Percentiles rank a stretch among this genome's conserved stretches.
These are phyloP conservation scores for Stenocarpella maydis DNA, from an alignment of 2,329 filamentous ascomycete species.

Conservation along the genomic window DNA sequence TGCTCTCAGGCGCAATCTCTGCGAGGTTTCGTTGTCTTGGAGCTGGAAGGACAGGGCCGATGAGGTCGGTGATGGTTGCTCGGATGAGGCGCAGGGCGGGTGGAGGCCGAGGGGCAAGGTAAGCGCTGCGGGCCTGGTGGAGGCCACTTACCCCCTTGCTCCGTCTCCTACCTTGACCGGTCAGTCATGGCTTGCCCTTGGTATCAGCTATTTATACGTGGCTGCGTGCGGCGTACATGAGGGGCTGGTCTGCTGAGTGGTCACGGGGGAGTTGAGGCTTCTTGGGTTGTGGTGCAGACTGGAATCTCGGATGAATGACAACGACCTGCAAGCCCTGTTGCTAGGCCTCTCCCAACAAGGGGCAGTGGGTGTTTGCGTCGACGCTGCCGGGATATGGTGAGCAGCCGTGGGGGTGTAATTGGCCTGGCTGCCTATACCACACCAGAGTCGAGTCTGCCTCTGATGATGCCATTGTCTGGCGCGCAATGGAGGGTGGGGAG, in stretches of 20 bases:
- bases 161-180: background rate
- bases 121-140: background rate
- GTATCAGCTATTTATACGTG: slow-evolving; percentile 23
- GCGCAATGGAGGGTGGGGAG: slow-evolving; percentile 11
- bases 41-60: background rate
- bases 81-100: slow-evolving; percentile 7
- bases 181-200: slow-evolving; percentile 4
- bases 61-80: slow-evolving; percentile 23
- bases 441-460: background rate
- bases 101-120: slow-evolving; percentile 11
- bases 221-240: slow-evolving; percentile 29
- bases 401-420: slow-evolving; percentile 6
- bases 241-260: slow-evolving; percentile 28
- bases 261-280: slow-evolving; percentile 12
- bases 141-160: slow-evolving; percentile 25
- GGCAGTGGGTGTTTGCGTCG: background rate
- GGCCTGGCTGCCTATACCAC: background rate
- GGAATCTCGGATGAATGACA: slow-evolving; percentile 11
- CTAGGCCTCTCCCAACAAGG: background rate
- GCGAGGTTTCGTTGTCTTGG: slow-evolving; percentile 2
- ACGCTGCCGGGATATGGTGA: background rate
- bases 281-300: slow-evolving; percentile 7
- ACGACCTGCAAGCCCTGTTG: background rate
- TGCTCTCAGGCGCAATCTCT: background rate
- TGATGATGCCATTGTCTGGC: background rate